Conservation (phyloP, 306 rosid genomes). For the Crataegus laevigata region DNA sequence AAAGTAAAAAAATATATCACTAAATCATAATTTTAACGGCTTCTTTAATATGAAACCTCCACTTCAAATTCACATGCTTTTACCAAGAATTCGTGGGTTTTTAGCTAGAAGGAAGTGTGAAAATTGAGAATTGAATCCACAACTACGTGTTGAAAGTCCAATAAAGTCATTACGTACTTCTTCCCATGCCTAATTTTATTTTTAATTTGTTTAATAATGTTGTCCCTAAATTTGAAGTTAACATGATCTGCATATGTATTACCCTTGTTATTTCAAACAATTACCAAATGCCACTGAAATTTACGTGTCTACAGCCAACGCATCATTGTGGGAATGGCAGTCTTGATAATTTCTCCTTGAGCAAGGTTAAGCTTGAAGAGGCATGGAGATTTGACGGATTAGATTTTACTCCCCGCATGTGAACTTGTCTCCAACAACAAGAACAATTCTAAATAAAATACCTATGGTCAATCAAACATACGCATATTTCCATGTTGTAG, state of each 20-base stretch:
- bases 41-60: too few species aligned
- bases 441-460: not conserved
- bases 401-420: not conserved
- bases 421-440: not conserved
- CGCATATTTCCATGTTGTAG: not conserved
- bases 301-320: too few species aligned
- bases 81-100: not conserved
- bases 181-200: not conserved
- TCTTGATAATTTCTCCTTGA: not conserved
- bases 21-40: too few species aligned
- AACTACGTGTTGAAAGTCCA: conserved; percentile 5
- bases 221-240: not conserved
- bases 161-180: not conserved
- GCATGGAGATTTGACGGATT: too few species aligned
- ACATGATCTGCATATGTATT: not conserved
- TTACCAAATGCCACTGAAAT: not conserved
- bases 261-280: not conserved
- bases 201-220: not conserved
- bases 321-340: not conserved
- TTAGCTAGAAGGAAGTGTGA: not conserved
- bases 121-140: not conserved
- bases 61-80: too few species aligned
- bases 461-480: not conserved
- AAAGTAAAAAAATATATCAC: too few species aligned
- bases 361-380: not conserved